Evolutionary conservation across 2,329 filamentous ascomycete genomes (phyloP), one percentile per base, ranked within the genome.

Genomic region (Acrodontium crateriforme): DNA sequence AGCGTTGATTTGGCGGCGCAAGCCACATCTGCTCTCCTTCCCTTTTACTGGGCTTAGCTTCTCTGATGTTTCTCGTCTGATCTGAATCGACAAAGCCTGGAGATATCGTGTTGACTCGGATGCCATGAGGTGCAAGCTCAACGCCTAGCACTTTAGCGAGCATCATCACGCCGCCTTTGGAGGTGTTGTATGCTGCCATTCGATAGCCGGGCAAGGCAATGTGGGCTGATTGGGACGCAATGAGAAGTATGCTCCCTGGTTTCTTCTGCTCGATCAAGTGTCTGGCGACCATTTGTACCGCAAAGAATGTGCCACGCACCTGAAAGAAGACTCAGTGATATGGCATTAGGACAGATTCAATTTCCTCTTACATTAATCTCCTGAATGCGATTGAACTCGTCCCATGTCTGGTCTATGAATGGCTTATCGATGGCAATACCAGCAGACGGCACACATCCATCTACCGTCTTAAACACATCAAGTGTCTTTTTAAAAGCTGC

Each of bases 151-250:
- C 41, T 27, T 43, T 30, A 9, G 40, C 39, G 4, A 46, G 31
- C 30, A 41, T 42, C 25, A 40, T 41, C 3, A 46, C 37, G 12
- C 40, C 43, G 21, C 43, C 43, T 24, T 46, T 46, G 15, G 44
- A 49, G 16, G 48, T 44, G 18, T 41, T 44, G 42, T 22, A 22
- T 22, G 10, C 20, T n/a, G 20, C 20, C 20, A 22, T 22, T 7
- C 42, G 39, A 27, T 50, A 49, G n/a, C 43, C 48, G 1, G 39
- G 41, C 10, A 44, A 40, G 23, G 43, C 45, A 30, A 49, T 36
- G 28, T 55, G 44, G 6, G 51, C 47, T 10, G 51, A 46, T 24
- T 52, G 43, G 21, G 43, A 48, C 17, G 47, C 50, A 25, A 55
- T 46, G 31, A 54, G 47, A 15, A 55, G 42, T 21, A 55, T 46